These are phyloP conservation scores for Podaxis sp. DNA, from an alignment of 768 basidiomycete genomes.

Conservation along the genomic window DNA sequence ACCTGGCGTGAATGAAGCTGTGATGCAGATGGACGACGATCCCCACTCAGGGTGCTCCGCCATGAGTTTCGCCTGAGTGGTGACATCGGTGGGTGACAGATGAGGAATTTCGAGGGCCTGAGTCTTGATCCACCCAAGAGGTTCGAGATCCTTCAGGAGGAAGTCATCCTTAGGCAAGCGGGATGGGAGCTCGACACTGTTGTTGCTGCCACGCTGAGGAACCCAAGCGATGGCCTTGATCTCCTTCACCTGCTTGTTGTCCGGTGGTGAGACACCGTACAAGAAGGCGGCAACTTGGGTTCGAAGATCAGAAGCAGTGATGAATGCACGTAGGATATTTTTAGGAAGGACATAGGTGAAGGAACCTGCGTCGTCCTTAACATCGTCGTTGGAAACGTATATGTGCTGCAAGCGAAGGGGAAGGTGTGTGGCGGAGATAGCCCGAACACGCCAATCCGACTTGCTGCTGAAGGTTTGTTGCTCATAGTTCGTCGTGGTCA, in stretches of 20 bases:
- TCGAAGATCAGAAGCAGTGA: slow-evolving; percentile 89
- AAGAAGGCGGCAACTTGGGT: slow-evolving; percentile 95
- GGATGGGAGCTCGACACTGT: slow-evolving; percentile 85
- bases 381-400: slow-evolving; percentile 98
- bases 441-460: slow-evolving; percentile 99
- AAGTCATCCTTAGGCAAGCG: slow-evolving; percentile 94
- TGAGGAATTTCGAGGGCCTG: slow-evolving; percentile 92
- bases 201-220: slow-evolving; percentile 97
- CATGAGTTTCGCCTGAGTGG: slow-evolving; percentile 96
- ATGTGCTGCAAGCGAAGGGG: slow-evolving; percentile 96
- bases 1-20: slow-evolving; percentile 96
- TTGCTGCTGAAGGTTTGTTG: slow-evolving; percentile 99
- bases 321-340: slow-evolving; percentile 93
- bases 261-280: slow-evolving; percentile 90
- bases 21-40: slow-evolving; percentile 90
- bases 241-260: slow-evolving; percentile 98
- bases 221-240: slow-evolving; percentile 97
- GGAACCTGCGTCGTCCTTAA: slow-evolving; percentile 95
- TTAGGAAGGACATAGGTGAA: slow-evolving; percentile 97
- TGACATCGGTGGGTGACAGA: slow-evolving; percentile 90
- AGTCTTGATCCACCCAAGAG: slow-evolving; percentile 95
- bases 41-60: slow-evolving; percentile 95
- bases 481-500: slow-evolving; percentile 97
- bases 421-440: slow-evolving; percentile 95
- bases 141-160: slow-evolving; percentile 92